These are phyloP conservation scores for Beta macrorhiza DNA, from an alignment of 179 eudicot genomes.

Conservation along the genomic window DNA sequence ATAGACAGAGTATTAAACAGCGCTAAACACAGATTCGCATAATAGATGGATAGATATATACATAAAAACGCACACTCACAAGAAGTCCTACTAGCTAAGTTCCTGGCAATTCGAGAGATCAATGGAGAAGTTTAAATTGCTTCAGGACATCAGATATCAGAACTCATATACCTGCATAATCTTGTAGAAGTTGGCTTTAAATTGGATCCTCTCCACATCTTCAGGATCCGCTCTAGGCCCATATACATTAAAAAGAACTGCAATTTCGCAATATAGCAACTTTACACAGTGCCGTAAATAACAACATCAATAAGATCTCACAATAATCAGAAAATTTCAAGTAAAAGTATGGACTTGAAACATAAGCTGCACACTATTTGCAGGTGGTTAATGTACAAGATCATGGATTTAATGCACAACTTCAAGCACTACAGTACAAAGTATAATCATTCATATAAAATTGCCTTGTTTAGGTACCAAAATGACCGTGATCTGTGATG, in stretches of 20 bases:
- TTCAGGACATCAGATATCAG: neutral
- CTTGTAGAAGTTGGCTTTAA: constrained; percentile 68
- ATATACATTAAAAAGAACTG: constrained; percentile 92
- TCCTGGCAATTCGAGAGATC: neutral
- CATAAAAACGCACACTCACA: neutral
- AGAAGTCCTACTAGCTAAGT: neutral
- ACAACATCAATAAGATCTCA: constrained; percentile 5
- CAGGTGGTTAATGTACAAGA: neutral
- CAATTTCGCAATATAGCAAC: constrained; percentile 12
- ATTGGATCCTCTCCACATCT: constrained; percentile 74
- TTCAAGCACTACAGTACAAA: constrained; percentile 1
- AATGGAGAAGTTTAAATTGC: neutral
- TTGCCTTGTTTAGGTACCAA: constrained; percentile 50
- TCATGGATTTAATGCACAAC: constrained; percentile 1
- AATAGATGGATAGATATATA: too few species aligned
- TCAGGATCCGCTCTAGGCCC: constrained; percentile 87
- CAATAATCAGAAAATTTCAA: neutral
- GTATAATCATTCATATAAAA: neutral
- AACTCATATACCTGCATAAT: constrained; percentile 61
- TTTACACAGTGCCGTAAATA: constrained; percentile 16
- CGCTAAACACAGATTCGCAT: too few species aligned
- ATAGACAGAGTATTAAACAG: neutral
- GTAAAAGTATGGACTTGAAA: neutral
- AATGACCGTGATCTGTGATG: constrained; percentile 94
- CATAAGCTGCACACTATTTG: neutral